Evolutionary conservation across 176 grass and related monocot species (phyloP).

Genomic region (Tillandsia leiboldiana): DNA sequence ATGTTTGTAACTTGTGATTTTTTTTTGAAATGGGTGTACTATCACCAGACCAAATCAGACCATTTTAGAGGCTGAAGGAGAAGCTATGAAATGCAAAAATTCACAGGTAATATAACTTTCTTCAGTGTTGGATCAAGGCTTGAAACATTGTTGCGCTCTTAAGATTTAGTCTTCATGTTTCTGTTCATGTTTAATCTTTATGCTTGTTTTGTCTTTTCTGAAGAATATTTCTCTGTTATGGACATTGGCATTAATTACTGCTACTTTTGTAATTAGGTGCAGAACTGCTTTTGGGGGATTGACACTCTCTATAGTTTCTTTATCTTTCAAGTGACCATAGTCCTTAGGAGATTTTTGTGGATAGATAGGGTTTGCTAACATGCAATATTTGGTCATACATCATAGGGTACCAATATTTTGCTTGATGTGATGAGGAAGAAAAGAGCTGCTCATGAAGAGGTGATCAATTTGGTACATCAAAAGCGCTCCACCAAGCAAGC

Average conservation of each 20-base stretch:
- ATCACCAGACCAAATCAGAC: conserved; percentile 80
- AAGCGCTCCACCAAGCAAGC: conserved; percentile 36
- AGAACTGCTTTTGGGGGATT: neutral
- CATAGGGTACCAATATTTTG: conserved; percentile 67
- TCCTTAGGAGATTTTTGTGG: neutral
- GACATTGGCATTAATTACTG: too few relatives aligned
- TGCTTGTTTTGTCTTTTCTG: neutral
- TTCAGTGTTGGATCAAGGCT: neutral
- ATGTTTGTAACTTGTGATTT: conserved; percentile 8
- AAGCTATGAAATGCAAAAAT: conserved; percentile 58
- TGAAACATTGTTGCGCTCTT: neutral
- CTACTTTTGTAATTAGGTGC: neutral
- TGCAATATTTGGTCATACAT: conserved; percentile 10
- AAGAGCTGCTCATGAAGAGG: conserved; percentile 73
- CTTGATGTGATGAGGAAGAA: conserved; percentile 95
- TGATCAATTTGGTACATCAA: conserved; percentile 75
- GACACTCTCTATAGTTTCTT: too few relatives aligned
- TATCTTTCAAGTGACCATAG: neutral
- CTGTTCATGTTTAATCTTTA: neutral
- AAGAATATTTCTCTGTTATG: neutral
- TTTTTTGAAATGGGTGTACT: conserved; percentile 19
- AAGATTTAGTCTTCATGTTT: neutral
- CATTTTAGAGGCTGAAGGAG: conserved; percentile 93
- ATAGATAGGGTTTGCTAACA: neutral
- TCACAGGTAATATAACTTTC: conserved; percentile 37